Base-by-base conservation (phyloP, 164 flowering plant species). In the Vitis rupestris region DNA sequence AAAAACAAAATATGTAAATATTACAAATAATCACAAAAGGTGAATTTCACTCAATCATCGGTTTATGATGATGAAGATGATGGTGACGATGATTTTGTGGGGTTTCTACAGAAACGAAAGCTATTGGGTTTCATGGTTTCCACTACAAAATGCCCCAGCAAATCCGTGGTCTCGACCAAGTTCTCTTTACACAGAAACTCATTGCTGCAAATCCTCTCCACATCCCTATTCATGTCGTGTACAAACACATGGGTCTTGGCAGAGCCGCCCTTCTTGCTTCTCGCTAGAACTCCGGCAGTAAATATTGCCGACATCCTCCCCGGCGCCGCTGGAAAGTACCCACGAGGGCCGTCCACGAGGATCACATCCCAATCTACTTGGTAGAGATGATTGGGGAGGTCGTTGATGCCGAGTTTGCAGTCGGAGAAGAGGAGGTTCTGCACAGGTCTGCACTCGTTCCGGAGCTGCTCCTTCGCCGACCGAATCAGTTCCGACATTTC, bases 341-440 rank as follows among this genome's bases (percentile, higher is more conserved):
- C 91, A 2, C 81, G 72, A 1, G 90, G 91, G 1, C 89, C 93
- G 72, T 89, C 91, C 13, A 89, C 71, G 27, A 89, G 16, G 9
- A 89, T 87, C 56, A 87, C 75, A 10, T 89, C 88, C 93, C 91
- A 89, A 0, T 50, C 57, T 2, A 87, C 66, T 8, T 84, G 84
- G 77, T 89, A 89, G 0, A 89, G 62, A 72, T 85, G 82, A 58
- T 87, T 87, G 2, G 91, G 93, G 49, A 89, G 50, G 47, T 87
- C 91, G 75, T 87, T 89, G 54, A 89, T 68, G 13, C 74, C 91
- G 49, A 89, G 68, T 14, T 69, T 73, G 69, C 93, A 88, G 2
- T 88, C 90, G 16, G 90, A 87, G 77, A 84, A 88, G 16, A 87
- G 73, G 3, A 89, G 81, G 61, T 89, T 85, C 75, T 89, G 91